These are phyloP conservation scores for Candida ipomoeae DNA, from an alignment of 805 yeast species.

Conservation along the genomic window DNA sequence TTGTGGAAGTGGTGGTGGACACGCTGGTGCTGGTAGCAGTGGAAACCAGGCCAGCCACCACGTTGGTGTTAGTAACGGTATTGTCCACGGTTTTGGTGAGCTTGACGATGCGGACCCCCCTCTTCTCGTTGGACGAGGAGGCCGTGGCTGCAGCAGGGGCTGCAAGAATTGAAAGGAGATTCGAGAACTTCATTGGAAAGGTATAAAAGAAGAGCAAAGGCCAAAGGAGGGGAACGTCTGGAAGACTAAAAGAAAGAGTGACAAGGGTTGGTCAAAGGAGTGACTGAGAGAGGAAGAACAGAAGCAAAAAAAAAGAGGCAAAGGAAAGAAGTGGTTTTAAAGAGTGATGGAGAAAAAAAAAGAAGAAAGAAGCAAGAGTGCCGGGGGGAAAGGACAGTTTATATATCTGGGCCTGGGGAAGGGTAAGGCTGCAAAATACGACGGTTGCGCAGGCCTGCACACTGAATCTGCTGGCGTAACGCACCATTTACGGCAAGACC, in stretches of 20 bases:
- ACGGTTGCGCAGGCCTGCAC: constrained; percentile 5
- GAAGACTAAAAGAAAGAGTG: constrained; percentile 9
- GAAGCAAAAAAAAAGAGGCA: neutral
- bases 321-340: neutral
- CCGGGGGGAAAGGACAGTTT: neutral
- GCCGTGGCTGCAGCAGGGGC: constrained; percentile 7
- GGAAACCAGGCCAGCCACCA: constrained; percentile 27
- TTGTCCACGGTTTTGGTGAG: constrained; percentile 34
- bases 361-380: neutral
- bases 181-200: constrained; percentile 10
- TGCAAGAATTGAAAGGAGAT: constrained; percentile 11
- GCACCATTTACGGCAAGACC: neutral
- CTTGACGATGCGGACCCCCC: constrained; percentile 26
- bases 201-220: no score
- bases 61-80: constrained; percentile 29
- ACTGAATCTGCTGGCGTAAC: neutral
- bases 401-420: neutral
- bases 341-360: neutral
- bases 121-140: constrained; percentile 6
- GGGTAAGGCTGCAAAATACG: constrained; percentile 2
- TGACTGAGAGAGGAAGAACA: constrained; percentile 9
- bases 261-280: constrained; percentile 15
- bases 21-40: constrained; percentile 28
- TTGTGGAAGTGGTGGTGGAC: constrained; percentile 33
- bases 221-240: neutral